phyloP scores from a whole-genome alignment of 257 asterid genomes.

The Lycium barbarum region DNA sequence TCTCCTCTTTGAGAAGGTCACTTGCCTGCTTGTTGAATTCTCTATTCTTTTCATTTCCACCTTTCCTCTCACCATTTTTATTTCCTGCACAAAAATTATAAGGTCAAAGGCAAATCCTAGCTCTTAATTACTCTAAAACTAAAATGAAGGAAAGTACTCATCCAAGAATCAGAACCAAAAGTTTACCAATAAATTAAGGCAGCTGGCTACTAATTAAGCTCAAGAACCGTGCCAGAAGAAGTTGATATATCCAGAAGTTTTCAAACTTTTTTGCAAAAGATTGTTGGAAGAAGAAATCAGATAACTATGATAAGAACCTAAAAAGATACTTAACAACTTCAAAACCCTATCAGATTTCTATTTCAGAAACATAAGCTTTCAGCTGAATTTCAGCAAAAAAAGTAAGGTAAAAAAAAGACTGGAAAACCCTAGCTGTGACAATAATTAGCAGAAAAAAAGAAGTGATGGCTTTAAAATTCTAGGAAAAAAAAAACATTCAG shows the following conservation, averaged over 20 bases:
- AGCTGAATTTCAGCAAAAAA: neutral
- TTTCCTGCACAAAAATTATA: neutral
- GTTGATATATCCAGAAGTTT: conserved; percentile 12
- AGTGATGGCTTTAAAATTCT: neutral
- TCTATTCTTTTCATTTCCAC: conserved; percentile 72
- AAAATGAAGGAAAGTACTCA: conserved; percentile 24
- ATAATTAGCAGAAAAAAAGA: neutral
- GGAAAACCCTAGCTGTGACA: conserved; percentile 21
- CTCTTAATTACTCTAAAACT: conserved; percentile 24
- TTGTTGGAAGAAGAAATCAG: neutral
- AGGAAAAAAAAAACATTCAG: neutral
- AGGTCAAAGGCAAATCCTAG: conserved; percentile 32
- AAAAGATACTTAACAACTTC: neutral
- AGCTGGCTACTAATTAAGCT: neutral
- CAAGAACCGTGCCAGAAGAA: neutral
- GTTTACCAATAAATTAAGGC: neutral
- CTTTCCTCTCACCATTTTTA: conserved; percentile 80
- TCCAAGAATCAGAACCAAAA: neutral
- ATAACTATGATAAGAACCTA: neutral
- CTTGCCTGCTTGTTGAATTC: conserved; percentile 38
- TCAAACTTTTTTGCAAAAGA: neutral
- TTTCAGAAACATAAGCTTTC: neutral
- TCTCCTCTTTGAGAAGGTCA: conserved; percentile 69
- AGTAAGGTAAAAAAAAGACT: neutral
- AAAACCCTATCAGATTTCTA: neutral